Conservation (phyloP, 108 stramenopile species). For the Nitzschia palea region DNA sequence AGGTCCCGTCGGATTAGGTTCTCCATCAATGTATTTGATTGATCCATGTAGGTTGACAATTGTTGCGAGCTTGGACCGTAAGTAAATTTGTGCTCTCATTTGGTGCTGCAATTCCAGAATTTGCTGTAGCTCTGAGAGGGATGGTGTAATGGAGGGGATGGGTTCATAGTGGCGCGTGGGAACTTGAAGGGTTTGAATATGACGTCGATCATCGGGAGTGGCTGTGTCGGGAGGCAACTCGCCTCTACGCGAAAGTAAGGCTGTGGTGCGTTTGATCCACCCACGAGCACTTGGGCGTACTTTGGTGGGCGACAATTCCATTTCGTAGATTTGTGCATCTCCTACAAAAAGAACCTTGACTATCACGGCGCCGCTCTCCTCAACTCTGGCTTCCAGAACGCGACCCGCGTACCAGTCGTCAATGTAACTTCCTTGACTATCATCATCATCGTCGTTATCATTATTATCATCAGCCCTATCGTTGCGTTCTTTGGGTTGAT, state of each 20-base stretch:
- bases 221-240: conserved; percentile 58
- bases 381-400: conserved; percentile 26
- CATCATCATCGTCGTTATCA: conserved; percentile 21
- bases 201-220: conserved; percentile 38
- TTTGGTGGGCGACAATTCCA: conserved; percentile 50
- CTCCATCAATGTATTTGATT: conserved; percentile 28
- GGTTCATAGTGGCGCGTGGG: conserved; percentile 1
- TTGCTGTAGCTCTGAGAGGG: neutral
- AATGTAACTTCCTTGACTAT: conserved; percentile 41
- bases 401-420: conserved; percentile 84
- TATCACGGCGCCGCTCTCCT: conserved; percentile 2
- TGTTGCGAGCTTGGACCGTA: conserved; percentile 56
- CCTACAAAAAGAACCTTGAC: conserved; percentile 69
- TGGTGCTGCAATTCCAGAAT: conserved; percentile 25
- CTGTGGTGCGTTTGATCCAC: conserved; percentile 66
- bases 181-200: conserved; percentile 26
- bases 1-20: conserved; percentile 45
- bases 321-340: conserved; percentile 60
- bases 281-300: conserved; percentile 71
- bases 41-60: conserved; percentile 36
- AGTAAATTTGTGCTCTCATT: conserved; percentile 51
- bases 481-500: neutral
- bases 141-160: neutral
- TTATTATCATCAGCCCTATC: neutral
- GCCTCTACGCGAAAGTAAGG: conserved; percentile 36